Percentiles rank a stretch among this genome's conserved stretches.
These are phyloP conservation scores for Canna indica DNA, from an alignment of 176 grass and related monocot genomes.

Conservation along the genomic window DNA sequence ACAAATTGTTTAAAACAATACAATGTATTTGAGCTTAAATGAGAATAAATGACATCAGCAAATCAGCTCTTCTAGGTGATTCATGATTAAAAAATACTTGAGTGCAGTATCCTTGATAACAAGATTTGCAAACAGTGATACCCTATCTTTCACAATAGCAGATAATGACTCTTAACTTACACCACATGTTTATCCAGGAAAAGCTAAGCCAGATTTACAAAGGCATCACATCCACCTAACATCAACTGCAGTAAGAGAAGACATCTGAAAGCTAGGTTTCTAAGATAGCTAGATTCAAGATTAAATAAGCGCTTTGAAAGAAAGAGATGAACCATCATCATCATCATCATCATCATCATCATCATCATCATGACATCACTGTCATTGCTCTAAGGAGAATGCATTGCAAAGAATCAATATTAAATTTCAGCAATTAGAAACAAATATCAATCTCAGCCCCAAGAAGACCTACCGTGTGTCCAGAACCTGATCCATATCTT, in stretches of 20 bases:
- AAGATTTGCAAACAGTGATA: background rate
- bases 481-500: constrained; percentile 52
- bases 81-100: background rate
- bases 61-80: background rate
- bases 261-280: background rate
- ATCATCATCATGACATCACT: background rate
- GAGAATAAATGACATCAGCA: background rate
- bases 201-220: background rate
- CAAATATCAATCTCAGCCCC: constrained; percentile 11
- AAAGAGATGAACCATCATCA: background rate
- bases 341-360: background rate
- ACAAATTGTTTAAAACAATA: background rate
- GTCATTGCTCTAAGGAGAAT: background rate
- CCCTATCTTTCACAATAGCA: background rate
- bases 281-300: background rate
- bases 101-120: background rate
- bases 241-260: background rate
- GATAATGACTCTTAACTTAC: constrained; percentile 5
- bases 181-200: background rate
- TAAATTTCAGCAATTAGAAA: background rate
- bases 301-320: background rate
- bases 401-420: constrained; percentile 1
- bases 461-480: constrained; percentile 47
- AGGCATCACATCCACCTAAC: background rate
- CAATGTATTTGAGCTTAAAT: background rate